Evolutionary conservation across 1,139 yeast genomes (phyloP), one percentile per base, ranked within the genome.

Genomic region (Yamadazyma siamensis): DNA sequence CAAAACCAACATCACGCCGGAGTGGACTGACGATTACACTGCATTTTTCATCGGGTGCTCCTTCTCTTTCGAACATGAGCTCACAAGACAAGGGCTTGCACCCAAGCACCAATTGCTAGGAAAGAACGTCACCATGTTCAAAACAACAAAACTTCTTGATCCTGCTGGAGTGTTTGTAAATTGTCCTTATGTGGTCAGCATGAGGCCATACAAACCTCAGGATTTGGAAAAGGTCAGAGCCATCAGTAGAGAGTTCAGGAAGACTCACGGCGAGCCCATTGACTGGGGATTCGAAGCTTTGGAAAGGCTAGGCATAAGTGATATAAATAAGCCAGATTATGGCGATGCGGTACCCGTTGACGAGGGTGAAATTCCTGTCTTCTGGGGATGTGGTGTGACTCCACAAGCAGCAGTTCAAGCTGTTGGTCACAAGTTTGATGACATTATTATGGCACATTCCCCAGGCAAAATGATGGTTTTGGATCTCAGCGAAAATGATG

Each of bases 361-460:
- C 6, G 52, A 43, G 0, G 61, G 47, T 27, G 65, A 61, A 31
- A 35, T 61, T 6, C 66, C 67, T 2, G 62, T 59, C 3, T 61
- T 61, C 28, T 61, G 65, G 65, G 65, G 55, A 1, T 61, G 66
- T 35, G 65, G 65, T 5, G 64, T 61, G 14, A 59, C 65, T 7
- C 63, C 65, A 4, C 65, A 60, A 34, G 31, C 46, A 4, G 63
- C 61, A 4, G 55, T 56, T 9, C 43, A 47, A 35, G 19, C 44
- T 12, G 42, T 43, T 10, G 58, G 54, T 11, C 35, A 38, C 13
- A 29, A 40, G 21, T 49, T 55, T 13, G 38, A 41, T 6, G 63
- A 60, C 5, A 38, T 36, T 6, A 50, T 50, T 2, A 47, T 59
- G 45, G 50, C 55, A 1, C 65, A 59, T 34, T 36, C 47, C 5